These are phyloP conservation scores for Chalciporus piperatoides DNA, from an alignment of 1,284 basidiomycete species.

Conservation along the genomic window DNA sequence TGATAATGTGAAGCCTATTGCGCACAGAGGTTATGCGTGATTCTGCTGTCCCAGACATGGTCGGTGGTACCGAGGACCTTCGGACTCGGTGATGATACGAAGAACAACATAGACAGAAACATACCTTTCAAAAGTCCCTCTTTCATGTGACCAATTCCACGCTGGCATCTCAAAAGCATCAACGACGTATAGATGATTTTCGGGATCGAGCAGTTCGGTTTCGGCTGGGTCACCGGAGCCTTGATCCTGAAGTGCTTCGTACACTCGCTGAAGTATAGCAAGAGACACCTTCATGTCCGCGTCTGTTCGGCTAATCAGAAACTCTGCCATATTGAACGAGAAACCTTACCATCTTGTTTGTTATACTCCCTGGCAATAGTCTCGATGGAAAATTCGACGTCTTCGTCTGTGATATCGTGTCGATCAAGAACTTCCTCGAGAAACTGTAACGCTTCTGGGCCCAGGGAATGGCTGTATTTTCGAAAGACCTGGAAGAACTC, in stretches of 20 bases:
- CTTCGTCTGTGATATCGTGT: constrained; percentile 66
- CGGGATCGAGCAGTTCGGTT: constrained; percentile 74
- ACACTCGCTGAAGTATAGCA: constrained; percentile 73
- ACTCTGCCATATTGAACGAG: constrained; percentile 12
- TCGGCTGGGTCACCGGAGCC: constrained; percentile 53
- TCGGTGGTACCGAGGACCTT: constrained; percentile 47
- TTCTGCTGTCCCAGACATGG: constrained; percentile 74
- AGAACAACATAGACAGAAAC: constrained; percentile 16
- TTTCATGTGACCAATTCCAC: constrained; percentile 84
- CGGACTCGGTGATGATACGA: constrained; percentile 11
- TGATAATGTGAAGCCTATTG: constrained; percentile 83
- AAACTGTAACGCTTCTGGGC: constrained; percentile 68
- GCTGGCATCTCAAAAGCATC: constrained; percentile 94
- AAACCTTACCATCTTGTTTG: constrained; percentile 76
- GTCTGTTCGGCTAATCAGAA: constrained; percentile 41
- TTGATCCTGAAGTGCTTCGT: constrained; percentile 75
- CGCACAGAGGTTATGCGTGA: constrained; percentile 74
- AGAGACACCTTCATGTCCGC: constrained; percentile 78
- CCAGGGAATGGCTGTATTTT: constrained; percentile 80
- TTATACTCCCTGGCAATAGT: constrained; percentile 87
- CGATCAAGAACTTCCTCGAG: constrained; percentile 64
- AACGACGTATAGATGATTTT: constrained; percentile 80
- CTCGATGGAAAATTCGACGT: constrained; percentile 78
- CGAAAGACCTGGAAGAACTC: constrained; percentile 58
- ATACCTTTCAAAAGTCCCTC: constrained; percentile 82